phyloP scores from a whole-genome alignment of 352 stramenopile genomes.

The Aphanomyces astaci region DNA sequence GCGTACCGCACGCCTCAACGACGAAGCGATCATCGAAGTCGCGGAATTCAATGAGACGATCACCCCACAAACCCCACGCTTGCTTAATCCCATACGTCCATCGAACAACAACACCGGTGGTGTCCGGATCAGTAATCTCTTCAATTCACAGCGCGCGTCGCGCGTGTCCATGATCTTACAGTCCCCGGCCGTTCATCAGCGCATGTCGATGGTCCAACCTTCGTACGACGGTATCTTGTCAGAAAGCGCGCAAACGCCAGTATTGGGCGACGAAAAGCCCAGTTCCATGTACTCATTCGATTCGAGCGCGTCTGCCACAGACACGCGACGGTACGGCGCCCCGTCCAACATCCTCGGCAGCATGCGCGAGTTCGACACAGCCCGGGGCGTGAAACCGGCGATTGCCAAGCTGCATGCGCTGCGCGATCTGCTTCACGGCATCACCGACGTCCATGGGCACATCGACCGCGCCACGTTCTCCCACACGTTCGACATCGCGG shows the following conservation, averaged over 20 bases:
- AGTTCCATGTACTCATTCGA: conserved; percentile 58
- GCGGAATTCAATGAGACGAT: conserved; percentile 5
- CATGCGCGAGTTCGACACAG: conserved; percentile 27
- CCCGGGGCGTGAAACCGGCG: conserved; percentile 28
- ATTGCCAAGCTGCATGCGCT: conserved; percentile 59
- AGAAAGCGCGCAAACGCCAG: conserved; percentile 53
- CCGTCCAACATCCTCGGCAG: conserved; percentile 38
- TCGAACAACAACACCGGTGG: neutral
- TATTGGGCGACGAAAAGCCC: conserved; percentile 57
- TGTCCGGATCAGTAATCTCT: neutral
- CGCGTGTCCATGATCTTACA: conserved; percentile 65
- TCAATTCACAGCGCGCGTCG: conserved; percentile 7
- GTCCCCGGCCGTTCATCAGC: conserved; percentile 49
- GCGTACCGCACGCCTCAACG: neutral
- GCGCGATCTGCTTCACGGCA: conserved; percentile 63
- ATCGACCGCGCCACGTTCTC: conserved; percentile 73
- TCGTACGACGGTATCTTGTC: conserved; percentile 30
- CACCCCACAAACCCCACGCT: neutral
- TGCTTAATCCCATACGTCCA: neutral
- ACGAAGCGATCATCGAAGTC: conserved; percentile 6
- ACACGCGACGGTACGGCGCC: neutral
- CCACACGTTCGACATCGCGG: conserved; percentile 56
- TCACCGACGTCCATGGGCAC: conserved; percentile 51
- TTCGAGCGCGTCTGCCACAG: conserved; percentile 5
- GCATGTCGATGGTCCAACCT: conserved; percentile 38